phyloP scores from a whole-genome alignment of 345 rosid genomes.

The Hibiscus trionum region DNA sequence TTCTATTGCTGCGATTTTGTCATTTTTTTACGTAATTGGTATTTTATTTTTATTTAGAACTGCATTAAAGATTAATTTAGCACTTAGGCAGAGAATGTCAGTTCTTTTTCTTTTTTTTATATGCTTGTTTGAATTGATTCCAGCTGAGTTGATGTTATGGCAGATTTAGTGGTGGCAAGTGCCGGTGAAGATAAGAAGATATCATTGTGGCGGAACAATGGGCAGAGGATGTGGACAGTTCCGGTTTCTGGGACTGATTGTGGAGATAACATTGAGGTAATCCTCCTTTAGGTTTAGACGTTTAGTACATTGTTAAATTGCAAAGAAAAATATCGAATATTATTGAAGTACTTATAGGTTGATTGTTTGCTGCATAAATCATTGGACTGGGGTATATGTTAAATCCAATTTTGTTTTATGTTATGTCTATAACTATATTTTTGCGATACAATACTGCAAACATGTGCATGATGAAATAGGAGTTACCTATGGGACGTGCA shows the following conservation, averaged over 20 bases:
- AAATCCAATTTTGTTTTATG: background rate
- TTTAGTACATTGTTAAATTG: background rate
- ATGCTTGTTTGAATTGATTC: background rate
- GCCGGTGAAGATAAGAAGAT: slow-evolving; percentile 96
- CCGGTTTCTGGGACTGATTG: slow-evolving; percentile 65
- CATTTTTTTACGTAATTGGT: background rate
- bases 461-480: background rate
- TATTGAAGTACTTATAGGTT: background rate
- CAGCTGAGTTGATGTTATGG: slow-evolving; percentile 11
- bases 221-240: slow-evolving; percentile 69
- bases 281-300: background rate
- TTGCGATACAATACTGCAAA: background rate
- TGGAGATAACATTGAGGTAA: slow-evolving; percentile 70
- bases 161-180: slow-evolving; percentile 97
- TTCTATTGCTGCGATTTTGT: background rate
- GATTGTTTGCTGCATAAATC: background rate
- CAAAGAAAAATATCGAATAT: background rate
- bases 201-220: slow-evolving; percentile 76
- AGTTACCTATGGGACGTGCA: background rate
- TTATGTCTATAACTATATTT: background rate
- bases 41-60: background rate
- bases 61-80: background rate
- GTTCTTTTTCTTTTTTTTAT: background rate
- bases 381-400: background rate
- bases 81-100: background rate